A percentile compares a stretch with the other conserved stretches of the same genome.
Conservation (phyloP, 768 basidiomycete genomes). For the Lactifluus subvellereus region DNA sequence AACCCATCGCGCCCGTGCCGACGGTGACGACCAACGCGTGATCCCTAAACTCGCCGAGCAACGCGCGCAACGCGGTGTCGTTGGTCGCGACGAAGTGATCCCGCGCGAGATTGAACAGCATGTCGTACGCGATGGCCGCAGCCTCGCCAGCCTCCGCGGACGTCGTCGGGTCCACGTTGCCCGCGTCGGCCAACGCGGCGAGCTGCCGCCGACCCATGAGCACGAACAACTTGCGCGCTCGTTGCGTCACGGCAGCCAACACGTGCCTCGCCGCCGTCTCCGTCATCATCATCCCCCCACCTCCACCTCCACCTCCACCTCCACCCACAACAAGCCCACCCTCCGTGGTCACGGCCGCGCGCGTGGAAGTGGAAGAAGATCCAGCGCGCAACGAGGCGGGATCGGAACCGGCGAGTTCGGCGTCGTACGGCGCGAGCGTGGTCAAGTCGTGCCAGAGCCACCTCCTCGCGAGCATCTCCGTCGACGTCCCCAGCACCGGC, state of each 20-base stretch:
- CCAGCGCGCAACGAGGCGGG: constrained; percentile 55
- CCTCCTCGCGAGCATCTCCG: constrained; percentile 45
- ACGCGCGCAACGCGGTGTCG: constrained; percentile 73
- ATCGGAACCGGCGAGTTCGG: constrained; percentile 65
- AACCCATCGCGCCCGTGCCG: constrained; percentile 26
- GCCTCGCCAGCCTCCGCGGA: constrained; percentile 43
- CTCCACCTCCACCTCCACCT: constrained; percentile 31
- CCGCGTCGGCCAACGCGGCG: constrained; percentile 43
- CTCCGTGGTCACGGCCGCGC: constrained; percentile 31
- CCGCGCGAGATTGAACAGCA: constrained; percentile 65
- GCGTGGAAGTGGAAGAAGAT: neutral
- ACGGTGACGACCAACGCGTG: constrained; percentile 71
- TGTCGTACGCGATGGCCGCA: constrained; percentile 60
- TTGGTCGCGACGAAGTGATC: constrained; percentile 86
- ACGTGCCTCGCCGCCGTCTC: constrained; percentile 78
- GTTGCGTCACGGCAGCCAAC: constrained; percentile 79
- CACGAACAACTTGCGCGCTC: constrained; percentile 76
- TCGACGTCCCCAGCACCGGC: constrained; percentile 73
- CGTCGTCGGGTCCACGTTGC: constrained; percentile 14
- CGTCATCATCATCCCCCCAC: constrained; percentile 39
- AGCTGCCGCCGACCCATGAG: constrained; percentile 68
- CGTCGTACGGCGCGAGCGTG: constrained; percentile 76
- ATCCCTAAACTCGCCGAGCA: constrained; percentile 88
- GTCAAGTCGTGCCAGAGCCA: constrained; percentile 92
- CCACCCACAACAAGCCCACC: constrained; percentile 17